phyloP scores from a whole-genome alignment of 345 rosid genomes.

The Lumnitzera littorea region DNA sequence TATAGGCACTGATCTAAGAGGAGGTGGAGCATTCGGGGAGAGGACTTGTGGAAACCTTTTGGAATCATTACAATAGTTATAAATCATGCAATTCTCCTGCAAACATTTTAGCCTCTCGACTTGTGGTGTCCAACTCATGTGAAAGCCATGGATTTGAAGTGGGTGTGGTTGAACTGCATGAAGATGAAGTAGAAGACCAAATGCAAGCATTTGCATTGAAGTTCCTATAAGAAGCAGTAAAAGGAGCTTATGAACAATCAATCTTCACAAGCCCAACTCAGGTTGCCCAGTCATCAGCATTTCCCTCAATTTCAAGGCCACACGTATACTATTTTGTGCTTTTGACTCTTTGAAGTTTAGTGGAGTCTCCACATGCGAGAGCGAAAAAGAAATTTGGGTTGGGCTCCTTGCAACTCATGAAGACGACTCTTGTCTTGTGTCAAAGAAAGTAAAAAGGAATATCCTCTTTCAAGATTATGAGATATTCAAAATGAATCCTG shows the following conservation, averaged over 20 bases:
- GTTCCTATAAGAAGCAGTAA: constrained; percentile 50
- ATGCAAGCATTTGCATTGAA: constrained; percentile 45
- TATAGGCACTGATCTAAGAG: constrained; percentile 2
- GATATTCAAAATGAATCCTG: no score
- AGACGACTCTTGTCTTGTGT: no score
- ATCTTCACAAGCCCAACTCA: constrained; percentile 66
- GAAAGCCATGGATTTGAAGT: constrained; percentile 23
- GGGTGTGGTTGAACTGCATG: constrained; percentile 10
- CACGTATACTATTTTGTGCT: no score
- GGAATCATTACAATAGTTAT: constrained; percentile 42
- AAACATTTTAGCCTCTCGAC: constrained; percentile 40
- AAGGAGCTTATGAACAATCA: constrained; percentile 62
- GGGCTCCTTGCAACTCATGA: no score
- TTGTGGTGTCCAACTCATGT: constrained; percentile 27
- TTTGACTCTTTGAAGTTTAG: no score
- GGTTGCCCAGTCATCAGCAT: constrained; percentile 75
- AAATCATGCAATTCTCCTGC: constrained; percentile 47
- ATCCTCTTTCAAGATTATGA: no score
- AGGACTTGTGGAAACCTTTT: constrained; percentile 45
- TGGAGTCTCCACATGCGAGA: no score
- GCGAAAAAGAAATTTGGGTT: no score
- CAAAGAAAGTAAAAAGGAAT: no score
- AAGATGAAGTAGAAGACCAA: constrained; percentile 24
- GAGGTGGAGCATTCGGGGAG: constrained; percentile 37
- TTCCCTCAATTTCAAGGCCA: constrained; percentile 20